Evolutionary conservation across 2,329 filamentous ascomycete genomes (phyloP), one percentile per base, ranked within the genome.

Genomic region (Trichoderma sp.): DNA sequence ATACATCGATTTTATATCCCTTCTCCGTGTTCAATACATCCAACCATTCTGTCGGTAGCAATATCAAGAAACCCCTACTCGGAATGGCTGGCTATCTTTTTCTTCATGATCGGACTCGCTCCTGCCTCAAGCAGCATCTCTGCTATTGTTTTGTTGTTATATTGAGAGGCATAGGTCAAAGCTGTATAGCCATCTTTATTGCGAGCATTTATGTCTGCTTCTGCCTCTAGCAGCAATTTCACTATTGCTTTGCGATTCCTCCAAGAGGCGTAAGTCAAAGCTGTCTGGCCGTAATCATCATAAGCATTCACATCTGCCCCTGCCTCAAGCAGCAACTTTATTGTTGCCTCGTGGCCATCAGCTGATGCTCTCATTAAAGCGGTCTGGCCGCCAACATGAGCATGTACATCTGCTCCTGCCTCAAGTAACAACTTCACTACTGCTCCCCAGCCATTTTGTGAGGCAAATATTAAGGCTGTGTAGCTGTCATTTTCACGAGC

Each of bases 201-300:
- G 1, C 8, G 1, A 30, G 7, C 30, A 30, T 30, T 8, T n/a
- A 6, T 3, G 11, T 10, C 51, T 28, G 26, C 51, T 54, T 24
- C 24, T 54, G 21, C 14, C 24, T 54, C 5, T 4, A 54, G 24
- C 26, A 54, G 14, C 13, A 28, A 8, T 8, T 18, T 26, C 24
- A 30, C 51, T 28, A 18, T 7, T 28, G 13, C 16, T 4, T 28
- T 24, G 13, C 28, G 24, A 24, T 13, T 13, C 0, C 11, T 8
- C 3, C 0, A 2, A 1, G 24, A 21, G 5, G 49, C 49, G 0
- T 5, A 1, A 1, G 14, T 14, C 16, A 52, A 28, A 6, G 49
- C 21, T 16, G 49, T 52, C 2, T 1, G 0, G 24, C 24, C 11
- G 11, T 52, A 1, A 10, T 51, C 4, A 13, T 10, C 49, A 4